phyloP scores from a whole-genome alignment of 164 flowering plant genomes.

The Vitis labrusca region DNA sequence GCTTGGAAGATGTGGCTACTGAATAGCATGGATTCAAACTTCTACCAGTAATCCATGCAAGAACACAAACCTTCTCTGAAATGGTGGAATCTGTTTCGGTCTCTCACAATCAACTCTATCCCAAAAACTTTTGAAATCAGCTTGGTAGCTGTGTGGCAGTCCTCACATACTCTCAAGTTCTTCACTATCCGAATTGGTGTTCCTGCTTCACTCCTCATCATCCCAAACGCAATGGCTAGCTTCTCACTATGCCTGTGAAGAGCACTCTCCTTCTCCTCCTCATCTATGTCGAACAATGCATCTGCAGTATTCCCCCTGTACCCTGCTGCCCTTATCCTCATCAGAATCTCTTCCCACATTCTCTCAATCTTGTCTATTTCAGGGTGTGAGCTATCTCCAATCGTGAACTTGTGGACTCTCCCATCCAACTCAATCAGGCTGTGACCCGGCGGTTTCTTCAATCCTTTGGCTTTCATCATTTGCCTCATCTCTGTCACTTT shows the following conservation, averaged over 20 bases:
- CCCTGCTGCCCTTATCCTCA: constrained; percentile 13
- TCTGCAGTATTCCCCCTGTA: constrained; percentile 8
- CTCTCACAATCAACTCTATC: constrained; percentile 15
- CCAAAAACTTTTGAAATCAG: constrained; percentile 10
- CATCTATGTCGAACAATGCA: constrained; percentile 11
- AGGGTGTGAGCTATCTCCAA: constrained; percentile 13
- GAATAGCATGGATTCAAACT: not conserved
- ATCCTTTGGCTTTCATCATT: constrained; percentile 11
- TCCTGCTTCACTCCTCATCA: not conserved
- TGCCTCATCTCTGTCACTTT: constrained; percentile 6
- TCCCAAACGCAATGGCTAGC: constrained; percentile 17
- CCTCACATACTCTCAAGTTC: constrained; percentile 15
- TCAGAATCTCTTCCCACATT: constrained; percentile 14
- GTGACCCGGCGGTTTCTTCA: constrained; percentile 12
- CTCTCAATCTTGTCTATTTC: constrained; percentile 6
- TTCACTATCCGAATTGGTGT: constrained; percentile 16
- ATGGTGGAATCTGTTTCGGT: constrained; percentile 16
- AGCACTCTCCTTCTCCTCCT: constrained; percentile 17
- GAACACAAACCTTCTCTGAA: constrained; percentile 11
- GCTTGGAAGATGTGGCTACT: too few species aligned
- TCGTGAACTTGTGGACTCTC: constrained; percentile 7
- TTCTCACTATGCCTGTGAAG: constrained; percentile 18
- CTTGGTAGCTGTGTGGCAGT: constrained; percentile 19
- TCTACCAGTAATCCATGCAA: constrained; percentile 16
- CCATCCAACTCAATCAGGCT: constrained; percentile 10